Evolutionary conservation across 331 rosid genomes (phyloP).

Genomic region (Cydonia oblonga): DNA sequence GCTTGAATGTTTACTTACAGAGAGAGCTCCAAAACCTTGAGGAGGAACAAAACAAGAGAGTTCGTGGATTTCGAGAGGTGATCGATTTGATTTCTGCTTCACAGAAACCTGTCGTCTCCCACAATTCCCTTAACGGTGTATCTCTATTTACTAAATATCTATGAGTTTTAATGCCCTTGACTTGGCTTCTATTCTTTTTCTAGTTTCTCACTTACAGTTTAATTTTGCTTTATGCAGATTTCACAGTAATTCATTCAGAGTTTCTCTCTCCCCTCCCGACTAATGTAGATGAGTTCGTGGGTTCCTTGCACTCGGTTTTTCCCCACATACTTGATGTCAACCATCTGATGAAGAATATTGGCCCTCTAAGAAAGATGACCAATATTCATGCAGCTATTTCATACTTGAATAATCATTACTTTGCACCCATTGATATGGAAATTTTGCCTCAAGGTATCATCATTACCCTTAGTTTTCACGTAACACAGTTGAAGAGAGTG

Average conservation of each 20-base stretch:
- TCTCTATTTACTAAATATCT: slow-evolving; percentile 32
- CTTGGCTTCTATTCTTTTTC: not conserved
- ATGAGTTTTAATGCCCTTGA: slow-evolving; percentile 6
- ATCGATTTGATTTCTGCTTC: slow-evolving; percentile 95
- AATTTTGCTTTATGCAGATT: slow-evolving; percentile 44
- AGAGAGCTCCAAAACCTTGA: slow-evolving; percentile 43
- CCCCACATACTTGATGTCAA: slow-evolving; percentile 49
- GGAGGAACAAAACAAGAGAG: slow-evolving; percentile 54
- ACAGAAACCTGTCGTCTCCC: slow-evolving; percentile 84
- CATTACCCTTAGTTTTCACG: not conserved
- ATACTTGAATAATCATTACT: slow-evolving; percentile 50
- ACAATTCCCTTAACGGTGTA: slow-evolving; percentile 72
- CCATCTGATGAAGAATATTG: slow-evolving; percentile 57
- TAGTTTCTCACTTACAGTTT: slow-evolving; percentile 13
- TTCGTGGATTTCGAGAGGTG: slow-evolving; percentile 89
- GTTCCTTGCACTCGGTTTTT: slow-evolving; percentile 42
- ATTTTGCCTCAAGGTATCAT: slow-evolving; percentile 46
- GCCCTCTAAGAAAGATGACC: slow-evolving; percentile 38
- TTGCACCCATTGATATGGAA: slow-evolving; percentile 53
- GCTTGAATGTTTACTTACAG: slow-evolving; percentile 20
- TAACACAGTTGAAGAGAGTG: not conserved
- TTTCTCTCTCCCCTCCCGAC: slow-evolving; percentile 65
- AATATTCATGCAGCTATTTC: slow-evolving; percentile 52
- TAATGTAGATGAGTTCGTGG: slow-evolving; percentile 50
- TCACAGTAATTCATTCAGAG: slow-evolving; percentile 63